Percentiles rank a stretch among this genome's conserved stretches.
Evolutionary conservation across 768 basidiomycete genomes (phyloP).

Genomic region (Auricularia cornea): DNA sequence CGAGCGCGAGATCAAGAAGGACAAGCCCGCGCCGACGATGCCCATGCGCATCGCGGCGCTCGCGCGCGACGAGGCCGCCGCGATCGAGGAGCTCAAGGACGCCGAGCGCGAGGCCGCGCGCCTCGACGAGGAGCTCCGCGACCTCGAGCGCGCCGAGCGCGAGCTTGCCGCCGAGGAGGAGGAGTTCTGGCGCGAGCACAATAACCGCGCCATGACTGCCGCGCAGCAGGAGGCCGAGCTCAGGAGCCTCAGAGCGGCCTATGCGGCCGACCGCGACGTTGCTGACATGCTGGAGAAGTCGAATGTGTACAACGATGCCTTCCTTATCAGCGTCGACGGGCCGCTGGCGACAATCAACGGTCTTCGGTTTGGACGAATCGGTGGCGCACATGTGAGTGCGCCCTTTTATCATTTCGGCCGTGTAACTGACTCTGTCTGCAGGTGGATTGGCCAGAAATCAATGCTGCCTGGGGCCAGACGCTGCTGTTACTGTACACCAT

Average conservation of each 20-base stretch:
- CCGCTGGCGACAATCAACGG: constrained; percentile 98
- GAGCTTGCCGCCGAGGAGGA: constrained; percentile 75
- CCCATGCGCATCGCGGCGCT: constrained; percentile 6
- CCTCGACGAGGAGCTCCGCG: constrained; percentile 61
- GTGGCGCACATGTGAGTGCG: constrained; percentile 32
- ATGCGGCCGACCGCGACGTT: constrained; percentile 65
- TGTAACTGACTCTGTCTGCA: constrained; percentile 27
- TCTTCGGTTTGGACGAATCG: constrained; percentile 79
- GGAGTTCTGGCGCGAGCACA: constrained; percentile 81
- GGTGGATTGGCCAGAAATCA: constrained; percentile 98
- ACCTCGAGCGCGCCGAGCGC: constrained; percentile 70
- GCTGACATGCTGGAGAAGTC: constrained; percentile 82
- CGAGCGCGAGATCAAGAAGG: constrained; percentile 77
- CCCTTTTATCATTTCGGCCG: neutral
- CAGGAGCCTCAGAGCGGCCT: constrained; percentile 66
- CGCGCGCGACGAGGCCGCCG: constrained; percentile 47
- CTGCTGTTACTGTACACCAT: constrained; percentile 86
- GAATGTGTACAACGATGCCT: constrained; percentile 93
- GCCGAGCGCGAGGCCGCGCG: constrained; percentile 72
- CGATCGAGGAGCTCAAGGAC: constrained; percentile 63
- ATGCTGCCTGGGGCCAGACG: constrained; percentile 97
- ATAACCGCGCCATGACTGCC: constrained; percentile 55
- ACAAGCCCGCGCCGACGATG: constrained; percentile 25
- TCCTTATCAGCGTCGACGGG: constrained; percentile 91
- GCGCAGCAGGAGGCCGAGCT: constrained; percentile 63